Evolutionary conservation across 345 rosid genomes (phyloP).

Genomic region (Erucastrum elatum): DNA sequence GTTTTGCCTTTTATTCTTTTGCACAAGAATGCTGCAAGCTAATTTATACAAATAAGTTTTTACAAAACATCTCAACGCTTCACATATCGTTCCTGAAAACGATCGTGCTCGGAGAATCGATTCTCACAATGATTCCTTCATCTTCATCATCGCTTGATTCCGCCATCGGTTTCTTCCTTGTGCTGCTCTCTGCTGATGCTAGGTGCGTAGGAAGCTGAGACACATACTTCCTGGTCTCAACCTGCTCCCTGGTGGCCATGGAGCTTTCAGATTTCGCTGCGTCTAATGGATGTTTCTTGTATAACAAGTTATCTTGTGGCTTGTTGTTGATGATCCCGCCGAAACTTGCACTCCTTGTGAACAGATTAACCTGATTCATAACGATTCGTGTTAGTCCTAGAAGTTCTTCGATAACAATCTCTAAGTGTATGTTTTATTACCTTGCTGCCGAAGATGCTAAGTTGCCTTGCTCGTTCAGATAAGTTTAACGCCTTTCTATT

Average conservation of each 20-base stretch:
- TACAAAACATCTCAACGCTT: constrained; percentile 7
- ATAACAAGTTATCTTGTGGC: constrained; percentile 46
- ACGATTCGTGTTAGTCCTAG: background rate
- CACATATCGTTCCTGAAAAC: constrained; percentile 46
- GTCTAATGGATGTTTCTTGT: constrained; percentile 42
- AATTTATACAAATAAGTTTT: background rate
- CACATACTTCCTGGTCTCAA: constrained; percentile 26
- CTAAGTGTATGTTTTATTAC: constrained; percentile 34
- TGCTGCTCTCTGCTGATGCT: constrained; percentile 11
- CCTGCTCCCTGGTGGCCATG: constrained; percentile 39
- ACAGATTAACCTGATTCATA: constrained; percentile 52
- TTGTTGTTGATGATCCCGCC: constrained; percentile 31
- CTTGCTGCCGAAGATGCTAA: constrained; percentile 80
- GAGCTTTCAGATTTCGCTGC: constrained; percentile 61
- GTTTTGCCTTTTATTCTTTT: background rate
- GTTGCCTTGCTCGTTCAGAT: constrained; percentile 76
- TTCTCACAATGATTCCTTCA: constrained; percentile 56
- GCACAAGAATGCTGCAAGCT: background rate
- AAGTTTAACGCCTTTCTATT: constrained; percentile 47
- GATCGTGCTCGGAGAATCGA: constrained; percentile 79
- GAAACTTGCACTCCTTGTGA: constrained; percentile 44
- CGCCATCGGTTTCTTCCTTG: constrained; percentile 16
- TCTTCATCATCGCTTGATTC: constrained; percentile 62
- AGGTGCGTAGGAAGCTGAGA: background rate
- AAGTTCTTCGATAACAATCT: background rate